Base-by-base conservation (phyloP, 768 basidiomycete genomes). In the Lanmaoa pseudosensibilis region DNA sequence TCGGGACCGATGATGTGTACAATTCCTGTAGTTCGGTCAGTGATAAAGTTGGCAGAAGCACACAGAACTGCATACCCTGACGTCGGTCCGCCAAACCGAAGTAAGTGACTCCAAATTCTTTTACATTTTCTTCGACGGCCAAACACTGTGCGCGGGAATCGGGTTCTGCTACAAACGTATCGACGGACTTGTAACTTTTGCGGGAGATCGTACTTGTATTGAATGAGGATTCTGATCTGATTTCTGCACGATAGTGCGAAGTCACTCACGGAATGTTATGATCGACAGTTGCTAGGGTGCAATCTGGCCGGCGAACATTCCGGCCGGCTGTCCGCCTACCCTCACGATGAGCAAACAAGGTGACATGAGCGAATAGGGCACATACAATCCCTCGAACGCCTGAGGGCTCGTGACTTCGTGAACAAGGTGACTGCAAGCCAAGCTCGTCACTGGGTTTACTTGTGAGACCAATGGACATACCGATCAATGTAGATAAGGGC, bases 381-480 rank as follows among this genome's bases (percentile, higher is more conserved):
- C 85, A 70, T 62, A 88, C 84, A 94, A 77, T 67, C 91, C 91
- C 73, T 92, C 91, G 65, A 93, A 93, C 3, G 93, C 93, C 73
- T 95, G 93, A 39, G 93, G 93, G 55, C 87, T 90, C n/a, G 93
- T 94, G 50, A 95, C 93, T 78, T 94, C 93, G 64, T 94, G 92
- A 23, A 96, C 90, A 36, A 83, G 76, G 64, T 83, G 83, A 55
- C 82, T 77, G 50, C 27, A 13, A 53, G 21, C 30, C 23, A 46
- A 50, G 46, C 21, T 60, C 54, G 19, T 50, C 23, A 46, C 33
- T 13, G 16, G 13, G 23, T 44, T 38, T 18, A 21, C 23, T 37
- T 18, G 25, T 16, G n/a, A 47, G 25, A 19, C 11, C 5, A 9
- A 34, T 18, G 2, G 23, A 62, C 76, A 50, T 72, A 87, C 87